Evolutionary conservation across 202 grass and related monocot species (phyloP), one percentile per base, ranked within the genome.

Genomic region (Musa balbisiana): DNA sequence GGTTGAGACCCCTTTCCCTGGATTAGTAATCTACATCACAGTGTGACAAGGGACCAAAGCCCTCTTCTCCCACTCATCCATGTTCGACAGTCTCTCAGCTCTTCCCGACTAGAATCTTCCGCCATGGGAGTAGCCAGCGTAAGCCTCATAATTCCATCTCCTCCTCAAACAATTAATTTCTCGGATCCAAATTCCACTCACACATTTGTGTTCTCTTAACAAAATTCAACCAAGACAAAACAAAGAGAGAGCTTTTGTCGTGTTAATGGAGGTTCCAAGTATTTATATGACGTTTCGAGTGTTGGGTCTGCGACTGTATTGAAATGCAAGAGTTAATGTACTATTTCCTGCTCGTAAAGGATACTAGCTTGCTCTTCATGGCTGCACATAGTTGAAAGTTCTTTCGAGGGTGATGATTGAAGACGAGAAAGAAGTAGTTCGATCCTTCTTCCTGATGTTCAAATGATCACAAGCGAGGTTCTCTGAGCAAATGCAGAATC

Each of bases 21-120:
- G 69, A 76, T 83, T 78, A 85, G 69, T 80, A 79, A 53, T 50
- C 52, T 85, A 91, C 88, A 91, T 87, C 84, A 62, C 52, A 60
- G 58, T 79, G 87, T 53, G 80, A 33, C 3, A 3, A 33, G 29
- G 29, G 29, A 33, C 29, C 29, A 8, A 43, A 43, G 0, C 33
- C 5, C 33, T 43, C 33, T 43, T 43, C 33, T 17, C 86, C 82
- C 63, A 49, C 83, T 73, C 83, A 24, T 53, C 84, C n/a, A 71
- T 43, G 33, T 43, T 43, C 33, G 33, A 65, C 76, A 77, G 67
- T 59, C 51, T 25, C 62, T 73, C 19, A 21, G 26, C 62, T 8
- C 22, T 1, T 19, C 6, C 11, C 16, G 25, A 10, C 33, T 16
- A 6, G 15, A 52, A 49, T 17, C 1, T 9, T 67, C 23, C 53